These are phyloP conservation scores for Suillus sp. DNA, from an alignment of 768 basidiomycete genomes.

Conservation along the genomic window DNA sequence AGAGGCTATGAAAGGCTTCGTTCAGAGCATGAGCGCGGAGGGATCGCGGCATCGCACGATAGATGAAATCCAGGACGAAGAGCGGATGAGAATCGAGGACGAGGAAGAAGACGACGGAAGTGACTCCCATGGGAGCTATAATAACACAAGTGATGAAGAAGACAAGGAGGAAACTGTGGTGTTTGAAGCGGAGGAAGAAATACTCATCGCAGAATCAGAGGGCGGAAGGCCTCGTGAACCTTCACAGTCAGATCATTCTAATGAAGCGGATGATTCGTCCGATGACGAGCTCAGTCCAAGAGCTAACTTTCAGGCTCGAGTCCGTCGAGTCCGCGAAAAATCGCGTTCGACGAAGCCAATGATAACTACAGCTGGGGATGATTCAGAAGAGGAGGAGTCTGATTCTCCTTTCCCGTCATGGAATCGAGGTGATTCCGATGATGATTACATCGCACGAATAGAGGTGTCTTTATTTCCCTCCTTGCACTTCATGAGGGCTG, in stretches of 20 bases:
- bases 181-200: slow-evolving; percentile 47
- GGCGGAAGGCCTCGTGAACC: slow-evolving; percentile 3
- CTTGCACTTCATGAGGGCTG: neutral
- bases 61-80: slow-evolving; percentile 65
- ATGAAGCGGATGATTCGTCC: slow-evolving; percentile 33
- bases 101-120: slow-evolving; percentile 36
- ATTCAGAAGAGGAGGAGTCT: slow-evolving; percentile 34
- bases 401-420: slow-evolving; percentile 29
- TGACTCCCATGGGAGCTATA: slow-evolving; percentile 25
- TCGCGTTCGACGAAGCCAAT: slow-evolving; percentile 7
- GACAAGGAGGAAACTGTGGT: slow-evolving; percentile 37
- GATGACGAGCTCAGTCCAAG: slow-evolving; percentile 39
- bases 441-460: slow-evolving; percentile 55
- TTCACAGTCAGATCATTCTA: slow-evolving; percentile 13
- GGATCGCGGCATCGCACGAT: slow-evolving; percentile 57
- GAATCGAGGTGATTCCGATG: slow-evolving; percentile 55
- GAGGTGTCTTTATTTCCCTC: slow-evolving; percentile 44
- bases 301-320: slow-evolving; percentile 38
- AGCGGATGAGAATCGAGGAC: slow-evolving; percentile 51
- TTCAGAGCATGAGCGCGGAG: slow-evolving; percentile 49
- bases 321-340: slow-evolving; percentile 35
- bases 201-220: slow-evolving; percentile 41
- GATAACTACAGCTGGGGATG: slow-evolving; percentile 23
- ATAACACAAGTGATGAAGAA: slow-evolving; percentile 35
- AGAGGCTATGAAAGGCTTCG: slow-evolving; percentile 55